Base-by-base conservation (phyloP, 768 basidiomycete genomes). In the Lactarius deliciosus region DNA sequence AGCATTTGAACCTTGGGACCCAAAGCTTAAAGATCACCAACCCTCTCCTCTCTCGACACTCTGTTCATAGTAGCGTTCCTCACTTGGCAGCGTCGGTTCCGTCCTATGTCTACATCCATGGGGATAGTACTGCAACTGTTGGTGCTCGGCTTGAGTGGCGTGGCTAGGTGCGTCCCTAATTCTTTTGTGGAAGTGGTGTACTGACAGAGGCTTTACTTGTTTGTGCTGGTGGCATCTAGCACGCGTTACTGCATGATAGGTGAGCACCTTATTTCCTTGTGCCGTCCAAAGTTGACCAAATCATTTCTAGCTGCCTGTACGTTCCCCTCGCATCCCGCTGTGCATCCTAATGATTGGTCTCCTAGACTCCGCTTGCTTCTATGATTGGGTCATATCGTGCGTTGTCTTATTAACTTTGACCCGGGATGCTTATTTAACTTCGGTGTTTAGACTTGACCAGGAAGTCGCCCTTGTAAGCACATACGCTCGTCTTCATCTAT, bases 301-400 rank as follows among this genome's bases (percentile, higher is more conserved):
- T 20, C n/a, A 30, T 30, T 30, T 53, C 47, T 22, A 64, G 59
- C 62, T 45, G 57, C 63, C 25, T 61, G 61, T 69, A 60, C 22
- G 66, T 62, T 30, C 36, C 54, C 28, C 34, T 30, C n/a, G 3
- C 11, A 1, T 47, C 3, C 7, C 22, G 4, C 2, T 4, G 3
- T 30, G 30, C 2, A 3, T 25, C 8, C 30, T 60, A n/a, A 54
- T 57, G 9, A 60, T 55, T n/a, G 4, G 4, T 15, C 8, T 40
- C 28, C 20, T 34, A 71, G 70, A 70, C n/a, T 45, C 38, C 20
- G n/a, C 64, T n/a, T 57, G 65, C n/a, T 61, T 70, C 43, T 71
- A 71, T 64, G 70, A 71, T 56, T 71, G 70, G 70, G 30, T 71
- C 30, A 65, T 61, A 30, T 62, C 64, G 70, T 71, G 28, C 64